These are phyloP conservation scores for Podila epicladia DNA, from an alignment of 192 early-diverging fungal genomes.

Conservation along the genomic window DNA sequence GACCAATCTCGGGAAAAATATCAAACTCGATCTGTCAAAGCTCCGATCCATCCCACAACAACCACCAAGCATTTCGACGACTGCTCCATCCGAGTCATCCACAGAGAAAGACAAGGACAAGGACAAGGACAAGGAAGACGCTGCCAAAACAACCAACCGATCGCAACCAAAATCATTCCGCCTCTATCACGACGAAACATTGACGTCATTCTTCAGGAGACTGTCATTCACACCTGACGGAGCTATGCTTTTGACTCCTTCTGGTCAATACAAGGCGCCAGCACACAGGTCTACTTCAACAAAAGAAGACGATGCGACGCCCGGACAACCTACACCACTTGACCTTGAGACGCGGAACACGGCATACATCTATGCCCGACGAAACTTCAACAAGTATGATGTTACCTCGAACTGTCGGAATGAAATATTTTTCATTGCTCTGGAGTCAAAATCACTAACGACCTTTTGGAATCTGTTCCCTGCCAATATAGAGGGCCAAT, in stretches of 20 bases:
- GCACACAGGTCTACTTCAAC: slow-evolving; percentile 6
- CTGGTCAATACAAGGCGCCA: slow-evolving; percentile 68
- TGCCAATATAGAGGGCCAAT: slow-evolving; percentile 65
- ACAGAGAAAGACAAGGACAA: slow-evolving; percentile 4
- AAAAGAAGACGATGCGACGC: slow-evolving; percentile 24
- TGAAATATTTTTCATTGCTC: background rate
- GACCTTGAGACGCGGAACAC: slow-evolving; percentile 64
- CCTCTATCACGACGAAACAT: slow-evolving; percentile 86
- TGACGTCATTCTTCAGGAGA: slow-evolving; percentile 92
- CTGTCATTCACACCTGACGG: slow-evolving; percentile 92
- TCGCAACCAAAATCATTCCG: slow-evolving; percentile 51
- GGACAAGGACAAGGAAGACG: slow-evolving; percentile 12
- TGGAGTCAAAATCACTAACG: background rate
- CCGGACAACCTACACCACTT: slow-evolving; percentile 1
- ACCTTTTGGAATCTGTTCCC: background rate
- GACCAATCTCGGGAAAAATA: slow-evolving; percentile 34
- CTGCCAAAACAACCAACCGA: slow-evolving; percentile 21
- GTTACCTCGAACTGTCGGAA: background rate
- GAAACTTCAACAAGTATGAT: slow-evolving; percentile 60
- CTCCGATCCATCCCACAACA: slow-evolving; percentile 25
- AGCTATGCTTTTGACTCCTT: slow-evolving; percentile 80
- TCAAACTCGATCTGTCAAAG: slow-evolving; percentile 44
- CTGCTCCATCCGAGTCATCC: slow-evolving; percentile 4
- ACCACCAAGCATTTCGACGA: background rate
- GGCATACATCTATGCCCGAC: slow-evolving; percentile 74